Percentiles rank a stretch among this genome's conserved stretches.
Conservation (phyloP, 495 filamentous ascomycete genomes). For the Amniculicola lignicola region DNA sequence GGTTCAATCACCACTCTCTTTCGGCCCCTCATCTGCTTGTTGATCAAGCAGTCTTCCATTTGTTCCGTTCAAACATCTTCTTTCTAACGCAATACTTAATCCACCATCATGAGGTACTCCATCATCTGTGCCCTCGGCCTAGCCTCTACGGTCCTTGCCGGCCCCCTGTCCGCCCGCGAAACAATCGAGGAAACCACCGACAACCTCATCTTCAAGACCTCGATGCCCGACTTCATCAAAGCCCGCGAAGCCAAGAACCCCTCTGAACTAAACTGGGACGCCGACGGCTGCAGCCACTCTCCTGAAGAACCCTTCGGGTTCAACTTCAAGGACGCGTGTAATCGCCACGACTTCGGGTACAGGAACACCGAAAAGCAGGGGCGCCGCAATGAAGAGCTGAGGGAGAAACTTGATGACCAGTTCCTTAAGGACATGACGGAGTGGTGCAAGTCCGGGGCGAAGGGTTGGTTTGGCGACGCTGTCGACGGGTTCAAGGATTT, state of each 20-base stretch:
- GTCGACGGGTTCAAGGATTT: neutral
- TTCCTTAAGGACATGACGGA: constrained; percentile 44
- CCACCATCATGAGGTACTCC: constrained; percentile 29
- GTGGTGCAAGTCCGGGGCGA: constrained; percentile 30
- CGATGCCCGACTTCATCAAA: constrained; percentile 37
- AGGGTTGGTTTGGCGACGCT: too few relatives aligned
- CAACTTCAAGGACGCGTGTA: constrained; percentile 41
- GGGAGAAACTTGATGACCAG: constrained; percentile 44
- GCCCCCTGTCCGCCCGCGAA: constrained; percentile 24
- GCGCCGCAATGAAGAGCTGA: constrained; percentile 42
- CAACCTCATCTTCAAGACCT: constrained; percentile 39
- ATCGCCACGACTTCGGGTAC: constrained; percentile 53
- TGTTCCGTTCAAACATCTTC: too few relatives aligned
- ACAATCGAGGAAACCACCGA: constrained; percentile 35
- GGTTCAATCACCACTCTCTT: too few relatives aligned
- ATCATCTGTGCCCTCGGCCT: constrained; percentile 29
- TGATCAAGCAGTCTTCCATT: too few relatives aligned
- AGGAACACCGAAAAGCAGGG: constrained; percentile 45
- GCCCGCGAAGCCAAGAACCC: constrained; percentile 39
- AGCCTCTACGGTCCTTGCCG: constrained; percentile 6
- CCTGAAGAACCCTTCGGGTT: constrained; percentile 49
- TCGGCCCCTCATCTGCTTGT: too few relatives aligned
- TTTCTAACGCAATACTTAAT: too few relatives aligned
- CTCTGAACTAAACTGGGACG: constrained; percentile 41
- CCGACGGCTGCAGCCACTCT: constrained; percentile 41